Base-by-base conservation (phyloP, 2,329 filamentous ascomycete species). In the Neoarthrinium moseri region DNA sequence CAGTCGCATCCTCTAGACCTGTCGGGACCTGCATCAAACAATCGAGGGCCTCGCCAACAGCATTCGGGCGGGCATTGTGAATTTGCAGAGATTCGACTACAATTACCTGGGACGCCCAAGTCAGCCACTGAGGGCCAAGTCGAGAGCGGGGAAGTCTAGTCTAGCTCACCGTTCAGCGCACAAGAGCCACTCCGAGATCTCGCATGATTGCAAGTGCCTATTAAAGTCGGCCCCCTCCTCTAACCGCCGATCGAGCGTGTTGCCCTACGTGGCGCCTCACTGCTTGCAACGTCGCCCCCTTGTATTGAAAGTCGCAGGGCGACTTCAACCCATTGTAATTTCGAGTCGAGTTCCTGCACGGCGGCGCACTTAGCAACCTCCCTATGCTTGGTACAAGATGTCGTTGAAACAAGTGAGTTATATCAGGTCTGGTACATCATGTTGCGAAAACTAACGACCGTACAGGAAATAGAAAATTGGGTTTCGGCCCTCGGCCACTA, bases 391-490 rank as follows among this genome's bases (percentile, higher is more conserved):
- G 11, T 23, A 39, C 34, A 33, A 51, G 50, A 65, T 65, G 62
- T 65, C 62, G 51, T 54, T 65, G 46, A 65, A 65, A 46, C 62
- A 64, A 57, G 62, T 64, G 43, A 44, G 57, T 47, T 37, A 8
- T 38, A 22, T 13, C 15, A 29, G 23, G 12, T 11, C 12, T 24
- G 33, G 30, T 39, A 21, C 22, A 21, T n/a, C 8, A 41, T 18
- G n/a, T 7, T 37, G 29, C 21, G 21, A 17, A 46, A 44, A 51
- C 46, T 53, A 33, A 54, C 48, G 33, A 15, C 29, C 20, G 18
- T 36, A 18, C 46, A 95, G 91, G 94, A 99, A 87, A 99, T 99
- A 69, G 92, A 97, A 74, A 95, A 90, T 40, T 99, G 94, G 94
- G 94, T 97, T 56, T 77, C 86, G 66, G 94, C 94, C 69, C 83